Conservation (phyloP, 345 rosid genomes). For the Salix suchowensis region DNA sequence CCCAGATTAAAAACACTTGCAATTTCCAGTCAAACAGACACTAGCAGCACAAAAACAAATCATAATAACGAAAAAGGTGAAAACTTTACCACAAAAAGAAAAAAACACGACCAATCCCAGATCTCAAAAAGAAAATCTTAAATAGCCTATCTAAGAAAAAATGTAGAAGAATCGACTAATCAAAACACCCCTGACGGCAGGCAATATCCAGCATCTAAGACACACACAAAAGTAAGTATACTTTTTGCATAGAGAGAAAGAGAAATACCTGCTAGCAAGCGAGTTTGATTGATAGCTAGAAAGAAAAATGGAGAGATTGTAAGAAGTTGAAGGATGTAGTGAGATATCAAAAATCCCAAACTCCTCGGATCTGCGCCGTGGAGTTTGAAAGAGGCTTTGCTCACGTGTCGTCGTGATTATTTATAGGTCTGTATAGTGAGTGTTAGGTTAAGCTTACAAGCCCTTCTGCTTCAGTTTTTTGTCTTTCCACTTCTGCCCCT, state of each 20-base stretch:
- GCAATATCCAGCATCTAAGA: neutral
- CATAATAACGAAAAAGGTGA: neutral
- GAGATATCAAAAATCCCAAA: conserved; percentile 46
- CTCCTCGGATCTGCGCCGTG: conserved; percentile 97
- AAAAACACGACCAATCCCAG: conserved; percentile 17
- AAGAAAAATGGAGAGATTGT: conserved; percentile 1
- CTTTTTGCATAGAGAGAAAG: neutral
- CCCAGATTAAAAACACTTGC: neutral
- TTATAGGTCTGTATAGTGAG: neutral
- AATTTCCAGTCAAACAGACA: neutral
- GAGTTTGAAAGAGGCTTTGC: conserved; percentile 33
- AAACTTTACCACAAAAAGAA: neutral
- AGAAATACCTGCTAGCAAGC: conserved; percentile 20
- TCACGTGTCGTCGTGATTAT: neutral
- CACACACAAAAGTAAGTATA: neutral
- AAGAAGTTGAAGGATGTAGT: conserved; percentile 9
- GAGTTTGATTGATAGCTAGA: conserved; percentile 6
- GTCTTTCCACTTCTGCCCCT: conserved; percentile 1
- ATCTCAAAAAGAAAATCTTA: conserved; percentile 8
- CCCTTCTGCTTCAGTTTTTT: neutral
- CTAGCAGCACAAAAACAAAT: neutral
- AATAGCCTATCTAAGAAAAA: too few species aligned
- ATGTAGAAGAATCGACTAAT: neutral
- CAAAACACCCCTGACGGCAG: neutral
- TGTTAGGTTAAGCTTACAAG: conserved; percentile 3